phyloP scores from a whole-genome alignment of 148 eudicot genomes.

The Diospyros kaki region DNA sequence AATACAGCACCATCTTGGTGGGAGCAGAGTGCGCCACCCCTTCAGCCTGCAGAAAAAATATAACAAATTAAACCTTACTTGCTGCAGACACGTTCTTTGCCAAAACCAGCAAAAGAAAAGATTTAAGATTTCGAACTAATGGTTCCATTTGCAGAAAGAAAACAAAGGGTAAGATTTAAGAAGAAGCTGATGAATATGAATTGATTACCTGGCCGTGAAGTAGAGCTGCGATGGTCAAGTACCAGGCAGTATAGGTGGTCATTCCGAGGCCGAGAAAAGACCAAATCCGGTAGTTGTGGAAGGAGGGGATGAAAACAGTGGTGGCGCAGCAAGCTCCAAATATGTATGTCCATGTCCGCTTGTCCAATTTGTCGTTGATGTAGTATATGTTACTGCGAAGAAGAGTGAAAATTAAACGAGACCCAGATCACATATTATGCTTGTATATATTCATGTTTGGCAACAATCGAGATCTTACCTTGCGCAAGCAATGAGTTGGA shows the following conservation, averaged over 20 bases:
- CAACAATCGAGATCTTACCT: slow-evolving; percentile 31
- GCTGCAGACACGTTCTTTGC: not conserved
- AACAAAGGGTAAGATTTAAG: not conserved
- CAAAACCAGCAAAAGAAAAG: not conserved
- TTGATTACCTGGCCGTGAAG: slow-evolving; percentile 66
- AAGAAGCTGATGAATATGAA: not conserved
- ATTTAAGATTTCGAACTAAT: not conserved
- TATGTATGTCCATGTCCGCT: slow-evolving; percentile 96
- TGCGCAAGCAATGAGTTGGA: slow-evolving; percentile 90
- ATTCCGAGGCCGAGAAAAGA: slow-evolving; percentile 87
- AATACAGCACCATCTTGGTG: slow-evolving; percentile 62
- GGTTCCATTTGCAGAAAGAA: not conserved
- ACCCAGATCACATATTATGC: not conserved
- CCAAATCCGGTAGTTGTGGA: slow-evolving; percentile 92
- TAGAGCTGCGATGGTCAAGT: slow-evolving; percentile 64
- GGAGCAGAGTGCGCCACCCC: slow-evolving; percentile 69
- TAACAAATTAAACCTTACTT: not conserved
- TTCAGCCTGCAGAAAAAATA: slow-evolving; percentile 36
- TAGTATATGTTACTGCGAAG: slow-evolving; percentile 77
- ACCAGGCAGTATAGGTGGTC: slow-evolving; percentile 98
- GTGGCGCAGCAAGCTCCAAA: slow-evolving; percentile 97
- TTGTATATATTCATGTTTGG: not conserved
- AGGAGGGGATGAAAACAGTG: slow-evolving; percentile 68
- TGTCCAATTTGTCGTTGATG: slow-evolving; percentile 82
- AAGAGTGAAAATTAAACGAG: not conserved